Evolutionary conservation across 2,329 filamentous ascomycete species (phyloP).

Genomic region (Cordyceps cicadae): DNA sequence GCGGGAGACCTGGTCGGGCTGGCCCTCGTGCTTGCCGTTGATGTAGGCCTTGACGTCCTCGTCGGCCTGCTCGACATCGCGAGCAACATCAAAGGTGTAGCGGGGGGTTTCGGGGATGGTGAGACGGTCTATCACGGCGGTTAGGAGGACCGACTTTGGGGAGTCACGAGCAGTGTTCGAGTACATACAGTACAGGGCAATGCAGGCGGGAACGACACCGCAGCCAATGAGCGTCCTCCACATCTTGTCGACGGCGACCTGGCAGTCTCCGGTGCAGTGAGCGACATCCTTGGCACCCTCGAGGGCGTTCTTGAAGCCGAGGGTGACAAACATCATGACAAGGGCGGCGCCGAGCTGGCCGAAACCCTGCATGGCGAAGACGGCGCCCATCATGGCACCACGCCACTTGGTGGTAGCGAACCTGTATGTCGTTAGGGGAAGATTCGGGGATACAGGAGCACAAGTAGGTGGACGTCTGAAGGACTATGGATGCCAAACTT

Average conservation of each 20-base stretch:
- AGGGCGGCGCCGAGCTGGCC: conserved; percentile 71
- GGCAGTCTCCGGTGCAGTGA: conserved; percentile 40
- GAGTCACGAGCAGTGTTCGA: neutral
- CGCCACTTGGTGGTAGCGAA: conserved; percentile 76
- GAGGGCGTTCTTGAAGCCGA: conserved; percentile 61
- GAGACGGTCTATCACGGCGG: conserved; percentile 41
- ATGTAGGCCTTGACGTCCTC: conserved; percentile 71
- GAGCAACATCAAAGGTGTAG: conserved; percentile 76
- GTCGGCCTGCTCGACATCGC: conserved; percentile 65
- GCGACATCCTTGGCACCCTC: conserved; percentile 39
- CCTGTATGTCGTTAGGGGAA: conserved; percentile 14
- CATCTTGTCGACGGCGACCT: conserved; percentile 66
- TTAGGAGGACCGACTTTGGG: neutral
- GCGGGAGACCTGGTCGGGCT: conserved; percentile 60
- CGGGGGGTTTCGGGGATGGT: conserved; percentile 84
- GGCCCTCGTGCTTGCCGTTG: conserved; percentile 51
- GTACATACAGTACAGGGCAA: conserved; percentile 63
- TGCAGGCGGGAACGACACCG: conserved; percentile 69
- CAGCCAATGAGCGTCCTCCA: conserved; percentile 77
- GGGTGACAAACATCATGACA: conserved; percentile 65
- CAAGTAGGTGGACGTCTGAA: too few species aligned
- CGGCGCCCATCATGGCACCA: conserved; percentile 78
- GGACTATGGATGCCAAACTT: conserved; percentile 9
- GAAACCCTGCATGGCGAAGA: conserved; percentile 82
- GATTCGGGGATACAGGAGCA: too few species aligned